Conservation (phyloP, 306 rosid species). For the Fagus crenata region DNA sequence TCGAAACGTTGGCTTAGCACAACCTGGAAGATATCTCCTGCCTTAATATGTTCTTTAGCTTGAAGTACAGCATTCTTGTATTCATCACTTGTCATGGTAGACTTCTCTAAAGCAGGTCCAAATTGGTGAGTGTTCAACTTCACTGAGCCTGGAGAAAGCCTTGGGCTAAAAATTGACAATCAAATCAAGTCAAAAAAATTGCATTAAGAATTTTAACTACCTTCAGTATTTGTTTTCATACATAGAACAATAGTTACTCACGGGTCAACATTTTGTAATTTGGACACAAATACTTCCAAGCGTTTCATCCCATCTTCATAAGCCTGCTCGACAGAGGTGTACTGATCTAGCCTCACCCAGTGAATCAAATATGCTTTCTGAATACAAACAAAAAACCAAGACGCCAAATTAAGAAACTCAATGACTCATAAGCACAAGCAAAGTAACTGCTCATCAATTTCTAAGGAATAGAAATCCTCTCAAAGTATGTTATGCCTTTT, state of each 20-base stretch:
- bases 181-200: slow-evolving; percentile 14
- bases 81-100: slow-evolving; percentile 68
- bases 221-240: slow-evolving; percentile 2
- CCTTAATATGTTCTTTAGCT: slow-evolving; percentile 74
- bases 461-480: background rate
- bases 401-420: slow-evolving; percentile 6
- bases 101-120: slow-evolving; percentile 59
- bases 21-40: slow-evolving; percentile 84
- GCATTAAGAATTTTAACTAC: slow-evolving; percentile 11
- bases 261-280: slow-evolving; percentile 42
- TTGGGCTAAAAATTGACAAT: slow-evolving; percentile 50
- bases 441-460: background rate
- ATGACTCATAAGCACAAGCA: background rate
- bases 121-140: slow-evolving; percentile 47
- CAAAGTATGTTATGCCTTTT: background rate
- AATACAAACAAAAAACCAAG: slow-evolving; percentile 8
- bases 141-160: slow-evolving; percentile 60
- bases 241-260: slow-evolving; percentile 38
- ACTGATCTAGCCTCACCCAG: slow-evolving; percentile 65
- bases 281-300: slow-evolving; percentile 45
- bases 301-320: slow-evolving; percentile 56
- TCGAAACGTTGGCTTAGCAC: slow-evolving; percentile 87
- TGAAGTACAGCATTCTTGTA: slow-evolving; percentile 57
- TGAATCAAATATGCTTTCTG: slow-evolving; percentile 68
- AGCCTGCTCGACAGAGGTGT: slow-evolving; percentile 59